phyloP scores from a whole-genome alignment of 768 basidiomycete genomes.

The Naganishia vaughanmartiniae region DNA sequence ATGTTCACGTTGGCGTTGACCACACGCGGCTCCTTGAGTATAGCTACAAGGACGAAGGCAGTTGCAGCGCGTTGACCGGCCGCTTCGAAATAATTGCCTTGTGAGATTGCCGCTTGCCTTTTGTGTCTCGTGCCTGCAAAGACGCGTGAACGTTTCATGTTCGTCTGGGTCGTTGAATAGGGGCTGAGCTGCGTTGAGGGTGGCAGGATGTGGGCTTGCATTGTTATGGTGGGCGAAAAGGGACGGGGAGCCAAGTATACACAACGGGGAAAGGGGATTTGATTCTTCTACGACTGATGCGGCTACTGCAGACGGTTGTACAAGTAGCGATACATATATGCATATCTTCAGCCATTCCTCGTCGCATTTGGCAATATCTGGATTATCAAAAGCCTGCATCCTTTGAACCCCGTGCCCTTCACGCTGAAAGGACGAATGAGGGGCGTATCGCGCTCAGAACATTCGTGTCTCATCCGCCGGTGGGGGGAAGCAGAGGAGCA shows the following conservation, averaged over 20 bases:
- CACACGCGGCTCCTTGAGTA: conserved; percentile 3
- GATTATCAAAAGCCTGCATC: neutral
- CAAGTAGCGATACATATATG: no score
- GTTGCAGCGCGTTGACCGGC: neutral
- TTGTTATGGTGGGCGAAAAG: neutral
- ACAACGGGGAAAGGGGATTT: neutral
- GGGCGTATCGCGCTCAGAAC: neutral
- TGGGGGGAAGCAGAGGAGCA: neutral
- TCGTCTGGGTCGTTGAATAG: neutral
- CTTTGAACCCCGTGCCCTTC: neutral
- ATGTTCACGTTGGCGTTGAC: neutral
- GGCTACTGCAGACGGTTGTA: no score
- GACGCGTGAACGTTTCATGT: neutral
- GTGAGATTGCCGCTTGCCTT: neutral
- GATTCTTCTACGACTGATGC: no score
- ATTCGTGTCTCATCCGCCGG: neutral
- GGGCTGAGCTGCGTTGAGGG: neutral
- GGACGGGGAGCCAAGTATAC: neutral
- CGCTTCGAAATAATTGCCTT: neutral
- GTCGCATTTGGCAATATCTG: neutral
- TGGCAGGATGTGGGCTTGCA: neutral
- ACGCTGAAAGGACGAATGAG: neutral
- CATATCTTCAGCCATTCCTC: no score
- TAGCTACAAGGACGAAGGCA: neutral
- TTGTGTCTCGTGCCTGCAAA: neutral